Percentiles rank a stretch among this genome's conserved stretches.
Conservation (phyloP, 768 basidiomycete genomes). For the Austroboletus eburneus region DNA sequence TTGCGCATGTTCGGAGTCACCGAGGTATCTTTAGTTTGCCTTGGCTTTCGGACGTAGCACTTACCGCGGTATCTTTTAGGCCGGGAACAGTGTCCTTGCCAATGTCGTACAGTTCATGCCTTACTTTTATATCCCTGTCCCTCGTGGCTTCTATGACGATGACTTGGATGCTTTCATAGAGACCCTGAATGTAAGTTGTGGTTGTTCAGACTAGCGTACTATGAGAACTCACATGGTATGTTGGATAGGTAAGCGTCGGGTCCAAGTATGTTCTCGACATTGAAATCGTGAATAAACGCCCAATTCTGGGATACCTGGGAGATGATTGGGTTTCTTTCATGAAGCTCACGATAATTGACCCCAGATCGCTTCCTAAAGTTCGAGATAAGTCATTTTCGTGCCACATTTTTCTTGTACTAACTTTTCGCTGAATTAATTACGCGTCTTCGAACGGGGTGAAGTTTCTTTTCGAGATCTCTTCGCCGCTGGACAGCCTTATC, state of each 20-base stretch:
- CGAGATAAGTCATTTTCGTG: slow-evolving; percentile 68
- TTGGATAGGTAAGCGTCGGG: slow-evolving; percentile 22
- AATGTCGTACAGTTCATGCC: slow-evolving; percentile 81
- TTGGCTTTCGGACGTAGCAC: background rate
- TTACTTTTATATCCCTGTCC: slow-evolving; percentile 89
- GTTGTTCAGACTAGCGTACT: background rate
- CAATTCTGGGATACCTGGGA: slow-evolving; percentile 85
- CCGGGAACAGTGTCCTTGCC: slow-evolving; percentile 85
- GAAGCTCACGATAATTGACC: slow-evolving; percentile 74
- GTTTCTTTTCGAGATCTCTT: slow-evolving; percentile 62
- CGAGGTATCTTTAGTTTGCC: slow-evolving; percentile 44
- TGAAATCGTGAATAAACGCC: slow-evolving; percentile 61
- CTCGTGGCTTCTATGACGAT: slow-evolving; percentile 70
- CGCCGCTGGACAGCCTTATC: slow-evolving; percentile 38
- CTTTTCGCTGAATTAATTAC: slow-evolving; percentile 33
- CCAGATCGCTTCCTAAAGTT: slow-evolving; percentile 77
- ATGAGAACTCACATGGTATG: slow-evolving; percentile 1
- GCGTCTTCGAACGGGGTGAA: slow-evolving; percentile 72
- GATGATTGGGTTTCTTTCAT: slow-evolving; percentile 78
- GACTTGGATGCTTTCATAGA: slow-evolving; percentile 64
- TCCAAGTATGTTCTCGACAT: slow-evolving; percentile 44
- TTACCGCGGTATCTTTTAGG: slow-evolving; percentile 36
- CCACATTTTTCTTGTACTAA: slow-evolving; percentile 9
- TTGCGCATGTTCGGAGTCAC: slow-evolving; percentile 89
- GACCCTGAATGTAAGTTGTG: slow-evolving; percentile 66